A percentile compares a stretch with the other conserved stretches of the same genome.
These are phyloP conservation scores for Populus pruinosa DNA, from an alignment of 345 rosid genomes.

Conservation along the genomic window DNA sequence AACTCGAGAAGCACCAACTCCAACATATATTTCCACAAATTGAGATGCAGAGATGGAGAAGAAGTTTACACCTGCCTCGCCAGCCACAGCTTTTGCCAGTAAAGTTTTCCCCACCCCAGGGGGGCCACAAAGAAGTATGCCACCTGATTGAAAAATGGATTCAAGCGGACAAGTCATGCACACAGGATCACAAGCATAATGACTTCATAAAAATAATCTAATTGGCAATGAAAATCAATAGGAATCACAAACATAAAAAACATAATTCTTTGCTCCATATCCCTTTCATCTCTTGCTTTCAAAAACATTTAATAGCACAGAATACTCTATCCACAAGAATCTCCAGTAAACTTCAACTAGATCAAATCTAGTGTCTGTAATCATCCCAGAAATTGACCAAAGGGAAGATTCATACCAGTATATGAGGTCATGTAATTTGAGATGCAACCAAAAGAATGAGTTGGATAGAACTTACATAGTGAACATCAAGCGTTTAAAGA, in stretches of 20 bases:
- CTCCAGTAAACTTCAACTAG: neutral
- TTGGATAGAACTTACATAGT: neutral
- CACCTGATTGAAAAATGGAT: slow-evolving; percentile 52
- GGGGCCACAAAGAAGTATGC: slow-evolving; percentile 92
- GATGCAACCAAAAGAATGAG: neutral
- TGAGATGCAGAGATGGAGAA: slow-evolving; percentile 97
- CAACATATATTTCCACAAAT: slow-evolving; percentile 93
- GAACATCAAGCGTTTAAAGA: neutral
- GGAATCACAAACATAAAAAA: neutral
- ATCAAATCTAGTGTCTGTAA: neutral
- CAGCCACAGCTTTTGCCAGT: slow-evolving; percentile 96
- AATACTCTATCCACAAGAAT: neutral
- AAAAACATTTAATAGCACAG: neutral
- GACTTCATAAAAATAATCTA: neutral
- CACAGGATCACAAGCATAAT: neutral
- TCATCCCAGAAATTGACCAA: neutral
- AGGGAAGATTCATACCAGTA: too few relatives aligned
- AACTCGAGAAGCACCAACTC: slow-evolving; percentile 95
- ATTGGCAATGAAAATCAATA: neutral
- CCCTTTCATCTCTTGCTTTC: neutral
- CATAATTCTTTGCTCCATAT: neutral
- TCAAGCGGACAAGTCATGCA: slow-evolving; percentile 9
- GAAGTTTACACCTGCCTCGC: slow-evolving; percentile 95
- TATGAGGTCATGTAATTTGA: neutral
- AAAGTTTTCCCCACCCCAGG: slow-evolving; percentile 96